Evolutionary conservation across 2,329 filamentous ascomycete genomes (phyloP), one percentile per base, ranked within the genome.

Genomic region (Talaromyces rugulosus): DNA sequence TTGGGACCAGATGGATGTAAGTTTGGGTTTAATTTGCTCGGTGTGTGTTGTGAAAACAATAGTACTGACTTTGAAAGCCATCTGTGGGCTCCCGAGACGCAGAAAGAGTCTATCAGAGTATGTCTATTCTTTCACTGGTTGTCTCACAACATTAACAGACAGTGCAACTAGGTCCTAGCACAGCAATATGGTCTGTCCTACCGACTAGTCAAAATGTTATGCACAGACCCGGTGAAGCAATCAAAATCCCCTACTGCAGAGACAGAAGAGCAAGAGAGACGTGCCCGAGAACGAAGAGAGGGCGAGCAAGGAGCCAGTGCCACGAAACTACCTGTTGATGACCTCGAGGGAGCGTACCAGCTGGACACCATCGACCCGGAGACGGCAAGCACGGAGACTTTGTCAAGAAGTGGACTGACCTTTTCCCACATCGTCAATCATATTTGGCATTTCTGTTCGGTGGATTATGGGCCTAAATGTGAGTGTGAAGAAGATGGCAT

Each of bases 361-460:
- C 40, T 72, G 56, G 69, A 69, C 34, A 58, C 71, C 31, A 23
- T 70, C 12, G 58, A 63, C 12, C 67, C 72, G 23, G 59, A 63
- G 27, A 64, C 68, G 36, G 60, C 65, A 31, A 65, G 66, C 16
- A 61, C 66, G 27, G 67, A 70, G 52, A 66, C 65, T 33, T 63
- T 69, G 2, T 71, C 71, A 12, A 67, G 71, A 64, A 70, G 66
- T 52, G 68, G 69, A 36, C 68, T 83, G 5, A 83, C 82, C 2
- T 82, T 86, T 61, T 83, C 85, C 56, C 77, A 85, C 33, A 81
- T 91, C 50, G 84, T 89, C 5, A 82, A 89, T 64, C 83, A 88
- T 60, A 87, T 90, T n/a, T 89, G 89, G 80, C 89, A 91, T 71
- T 92, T 89, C 72, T 88, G 87, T 14, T 89, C 88, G 0, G 83